Conservation (phyloP, 176 grass and related monocot genomes). For the Saccharum officinarum region DNA sequence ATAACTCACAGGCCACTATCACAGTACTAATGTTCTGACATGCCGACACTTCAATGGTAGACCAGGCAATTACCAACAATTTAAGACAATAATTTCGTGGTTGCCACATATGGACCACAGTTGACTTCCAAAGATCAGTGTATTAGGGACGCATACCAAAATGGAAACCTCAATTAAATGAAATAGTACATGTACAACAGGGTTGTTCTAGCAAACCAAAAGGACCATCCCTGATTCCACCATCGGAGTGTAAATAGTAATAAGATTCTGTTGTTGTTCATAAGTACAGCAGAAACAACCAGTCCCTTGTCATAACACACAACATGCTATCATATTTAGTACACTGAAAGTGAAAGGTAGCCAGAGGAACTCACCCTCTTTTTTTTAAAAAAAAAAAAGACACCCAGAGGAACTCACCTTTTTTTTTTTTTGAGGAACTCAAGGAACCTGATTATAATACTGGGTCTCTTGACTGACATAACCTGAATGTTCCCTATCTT, state of each 20-base stretch:
- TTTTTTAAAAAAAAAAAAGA: too few relatives aligned
- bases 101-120: not conserved
- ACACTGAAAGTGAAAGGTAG: not conserved
- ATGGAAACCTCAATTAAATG: conserved; percentile 10
- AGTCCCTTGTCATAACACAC: not conserved
- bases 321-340: not conserved
- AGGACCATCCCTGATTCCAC: not conserved
- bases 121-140: not conserved
- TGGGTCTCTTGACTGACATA: not conserved
- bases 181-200: not conserved
- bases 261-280: not conserved
- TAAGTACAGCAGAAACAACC: not conserved
- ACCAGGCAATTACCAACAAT: not conserved
- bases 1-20: not conserved
- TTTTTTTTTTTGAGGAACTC: not conserved
- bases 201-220: not conserved
- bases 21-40: not conserved
- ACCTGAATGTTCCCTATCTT: not conserved
- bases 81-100: conserved; percentile 7
- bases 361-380: not conserved
- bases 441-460: not conserved
- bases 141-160: not conserved
- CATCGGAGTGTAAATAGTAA: not conserved
- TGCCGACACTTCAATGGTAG: not conserved
- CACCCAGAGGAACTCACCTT: not conserved